Evolutionary conservation across 441 rosid genomes (phyloP), one percentile per base, ranked within the genome.

Genomic region (Dalechampia spathulata): DNA sequence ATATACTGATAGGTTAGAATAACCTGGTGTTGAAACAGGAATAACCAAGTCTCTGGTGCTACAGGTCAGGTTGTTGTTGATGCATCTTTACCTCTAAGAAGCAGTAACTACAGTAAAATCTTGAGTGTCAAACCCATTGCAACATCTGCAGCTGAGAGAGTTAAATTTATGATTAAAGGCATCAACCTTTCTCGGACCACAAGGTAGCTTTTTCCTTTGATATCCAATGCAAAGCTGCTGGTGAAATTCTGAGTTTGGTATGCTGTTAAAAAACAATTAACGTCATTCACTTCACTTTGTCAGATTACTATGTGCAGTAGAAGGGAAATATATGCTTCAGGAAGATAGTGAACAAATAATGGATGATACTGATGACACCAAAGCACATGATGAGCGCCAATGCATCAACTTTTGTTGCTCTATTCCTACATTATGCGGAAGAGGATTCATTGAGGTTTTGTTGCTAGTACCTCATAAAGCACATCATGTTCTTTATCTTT

Each of bases 361-460:
- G 50, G 65, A 41, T 68, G 69, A n/a, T 53, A 81, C 71, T 56
- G 72, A 69, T 55, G 28, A 41, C 26, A n/a, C n/a, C 49, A 63
- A 67, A 59, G 84, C 68, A n/a, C n/a, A n/a, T n/a, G n/a, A n/a
- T n/a, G n/a, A n/a, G 71, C 72, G 75, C 49, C 87, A 81, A 42
- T 73, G 65, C 68, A 62, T 87, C 19, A 76, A 57, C 49, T 78
- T 87, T 58, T 70, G 80, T 52, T 87, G 87, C 68, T 72, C 84
- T 67, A 63, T 85, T 53, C 90, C 94, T 12, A 44, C 51, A 3
- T 55, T 73, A 44, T 56, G 62, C 32, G 91, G 97, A 67, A 77
- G 96, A 72, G 97, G 97, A 53, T 90, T 90, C 72, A 72, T 90
- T 52, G 97, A 90, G 95, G 97, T 90, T n/a, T n/a, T n/a, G n/a